Evolutionary conservation across 768 basidiomycete genomes (phyloP).

Genomic region (Kwoniella bestiolae): DNA sequence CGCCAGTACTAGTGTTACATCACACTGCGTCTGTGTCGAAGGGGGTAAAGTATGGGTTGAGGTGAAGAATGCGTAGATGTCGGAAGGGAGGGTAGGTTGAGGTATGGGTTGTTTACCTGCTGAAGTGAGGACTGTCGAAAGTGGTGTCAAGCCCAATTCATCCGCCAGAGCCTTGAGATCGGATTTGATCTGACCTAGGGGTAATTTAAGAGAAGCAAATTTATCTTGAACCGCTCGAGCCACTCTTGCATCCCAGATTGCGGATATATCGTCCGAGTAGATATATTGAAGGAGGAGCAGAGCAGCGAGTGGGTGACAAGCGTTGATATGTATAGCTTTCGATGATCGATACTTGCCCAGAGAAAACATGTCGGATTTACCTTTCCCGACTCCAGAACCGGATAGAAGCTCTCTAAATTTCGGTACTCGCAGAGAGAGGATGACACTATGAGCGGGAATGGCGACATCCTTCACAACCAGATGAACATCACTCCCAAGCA

Average conservation of each 20-base stretch:
- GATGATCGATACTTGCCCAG: slow-evolving; percentile 7
- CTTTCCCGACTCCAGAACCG: slow-evolving; percentile 12
- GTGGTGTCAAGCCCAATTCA: slow-evolving; percentile 65
- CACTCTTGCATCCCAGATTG: slow-evolving; percentile 81
- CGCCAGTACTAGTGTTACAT: slow-evolving; percentile 71
- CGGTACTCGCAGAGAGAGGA: slow-evolving; percentile 34
- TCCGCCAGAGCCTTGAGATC: slow-evolving; percentile 69
- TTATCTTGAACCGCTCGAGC: slow-evolving; percentile 60
- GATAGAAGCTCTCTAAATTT: slow-evolving; percentile 24
- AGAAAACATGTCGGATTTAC: slow-evolving; percentile 18
- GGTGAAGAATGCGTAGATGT: slow-evolving; percentile 65
- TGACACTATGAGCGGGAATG: slow-evolving; percentile 44
- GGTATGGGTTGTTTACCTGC: slow-evolving; percentile 65
- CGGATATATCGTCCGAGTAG: slow-evolving; percentile 82
- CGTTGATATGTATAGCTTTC: slow-evolving; percentile 59
- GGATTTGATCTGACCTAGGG: slow-evolving; percentile 63
- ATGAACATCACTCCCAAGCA: slow-evolving; percentile 69
- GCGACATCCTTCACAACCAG: slow-evolving; percentile 62
- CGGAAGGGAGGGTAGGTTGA: slow-evolving; percentile 61
- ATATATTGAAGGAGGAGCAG: slow-evolving; percentile 80
- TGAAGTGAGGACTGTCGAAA: slow-evolving; percentile 66
- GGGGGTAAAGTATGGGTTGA: slow-evolving; percentile 30
- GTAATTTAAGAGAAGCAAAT: slow-evolving; percentile 50
- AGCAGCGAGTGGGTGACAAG: slow-evolving; percentile 69
- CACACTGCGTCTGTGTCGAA: slow-evolving; percentile 51